These are phyloP conservation scores for Vigna mungo DNA, from an alignment of 306 rosid genomes.

Conservation along the genomic window DNA sequence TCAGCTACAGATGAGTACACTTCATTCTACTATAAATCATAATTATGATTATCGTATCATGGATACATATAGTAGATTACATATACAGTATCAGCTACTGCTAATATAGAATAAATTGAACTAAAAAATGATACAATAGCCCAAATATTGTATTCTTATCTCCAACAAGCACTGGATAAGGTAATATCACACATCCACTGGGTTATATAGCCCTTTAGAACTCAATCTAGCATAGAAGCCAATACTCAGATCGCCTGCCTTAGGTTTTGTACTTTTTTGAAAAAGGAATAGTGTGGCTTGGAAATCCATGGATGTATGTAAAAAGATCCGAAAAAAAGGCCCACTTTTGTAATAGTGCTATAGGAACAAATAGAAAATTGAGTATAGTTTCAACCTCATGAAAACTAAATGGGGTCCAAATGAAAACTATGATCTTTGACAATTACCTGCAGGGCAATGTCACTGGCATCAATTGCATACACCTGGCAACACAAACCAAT, in stretches of 20 bases:
- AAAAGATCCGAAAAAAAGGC: background rate
- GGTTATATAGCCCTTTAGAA: background rate
- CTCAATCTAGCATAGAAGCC: background rate
- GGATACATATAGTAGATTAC: background rate
- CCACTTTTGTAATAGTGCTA: conserved; percentile 1
- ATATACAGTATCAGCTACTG: background rate
- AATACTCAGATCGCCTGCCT: background rate
- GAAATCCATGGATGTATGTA: background rate
- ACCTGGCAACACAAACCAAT: conserved; percentile 64
- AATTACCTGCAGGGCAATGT: conserved; percentile 93
- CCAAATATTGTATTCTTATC: background rate
- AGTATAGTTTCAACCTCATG: background rate
- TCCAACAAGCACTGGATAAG: background rate
- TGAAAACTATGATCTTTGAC: conserved; percentile 33
- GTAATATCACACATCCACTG: conserved; percentile 2
- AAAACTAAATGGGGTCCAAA: conserved; percentile 3
- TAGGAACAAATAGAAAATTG: conserved; percentile 1
- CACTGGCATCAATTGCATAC: conserved; percentile 98
- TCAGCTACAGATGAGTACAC: background rate
- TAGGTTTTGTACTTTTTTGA: background rate
- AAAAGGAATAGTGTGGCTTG: background rate
- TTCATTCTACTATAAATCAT: conserved; percentile 5
- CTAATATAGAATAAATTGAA: background rate
- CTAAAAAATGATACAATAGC: background rate
- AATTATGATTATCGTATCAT: background rate